A percentile compares a stretch with the other conserved stretches of the same genome.
Evolutionary conservation across 352 stramenopile genomes (phyloP).

Genomic region (Elongisporangium prolatum): DNA sequence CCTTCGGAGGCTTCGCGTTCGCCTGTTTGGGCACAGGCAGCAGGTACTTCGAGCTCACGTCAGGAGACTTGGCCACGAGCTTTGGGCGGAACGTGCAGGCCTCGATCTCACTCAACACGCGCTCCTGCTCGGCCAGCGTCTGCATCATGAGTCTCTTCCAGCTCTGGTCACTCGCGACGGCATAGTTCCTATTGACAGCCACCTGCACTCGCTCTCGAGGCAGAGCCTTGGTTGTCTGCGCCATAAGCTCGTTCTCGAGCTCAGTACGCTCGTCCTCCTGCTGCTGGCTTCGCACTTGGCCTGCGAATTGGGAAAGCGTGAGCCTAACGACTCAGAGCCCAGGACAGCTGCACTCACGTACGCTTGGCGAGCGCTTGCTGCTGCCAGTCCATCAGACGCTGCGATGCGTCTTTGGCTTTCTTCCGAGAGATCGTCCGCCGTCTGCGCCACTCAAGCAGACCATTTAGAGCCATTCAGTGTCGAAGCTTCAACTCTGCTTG

Average conservation of each 20-base stretch:
- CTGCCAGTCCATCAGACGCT: not conserved
- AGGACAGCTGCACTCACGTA: not conserved
- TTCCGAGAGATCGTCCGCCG: not conserved
- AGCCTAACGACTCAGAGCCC: not conserved
- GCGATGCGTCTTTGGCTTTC: not conserved
- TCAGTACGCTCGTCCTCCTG: conserved; percentile 14
- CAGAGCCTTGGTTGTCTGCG: conserved; percentile 12
- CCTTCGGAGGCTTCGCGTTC: not conserved
- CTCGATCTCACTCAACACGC: conserved; percentile 10
- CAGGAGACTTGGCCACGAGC: conserved; percentile 8
- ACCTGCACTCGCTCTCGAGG: conserved; percentile 12
- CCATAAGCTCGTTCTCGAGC: conserved; percentile 20
- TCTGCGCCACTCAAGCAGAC: not conserved
- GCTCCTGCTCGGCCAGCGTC: conserved; percentile 18
- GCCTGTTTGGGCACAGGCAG: not conserved
- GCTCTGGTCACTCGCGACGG: conserved; percentile 18
- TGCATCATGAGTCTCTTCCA: conserved; percentile 31
- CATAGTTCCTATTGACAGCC: conserved; percentile 34
- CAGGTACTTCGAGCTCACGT: conserved; percentile 5
- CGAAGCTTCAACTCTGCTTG: not conserved
- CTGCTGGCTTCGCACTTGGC: conserved; percentile 12
- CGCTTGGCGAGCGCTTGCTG: conserved; percentile 4
- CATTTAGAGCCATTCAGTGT: not conserved
- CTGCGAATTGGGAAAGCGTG: conserved; percentile 3
- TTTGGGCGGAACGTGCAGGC: conserved; percentile 35